phyloP scores from a whole-genome alignment of 225 moss, liverwort and hornwort genomes.

The Marchantia paleacea region DNA sequence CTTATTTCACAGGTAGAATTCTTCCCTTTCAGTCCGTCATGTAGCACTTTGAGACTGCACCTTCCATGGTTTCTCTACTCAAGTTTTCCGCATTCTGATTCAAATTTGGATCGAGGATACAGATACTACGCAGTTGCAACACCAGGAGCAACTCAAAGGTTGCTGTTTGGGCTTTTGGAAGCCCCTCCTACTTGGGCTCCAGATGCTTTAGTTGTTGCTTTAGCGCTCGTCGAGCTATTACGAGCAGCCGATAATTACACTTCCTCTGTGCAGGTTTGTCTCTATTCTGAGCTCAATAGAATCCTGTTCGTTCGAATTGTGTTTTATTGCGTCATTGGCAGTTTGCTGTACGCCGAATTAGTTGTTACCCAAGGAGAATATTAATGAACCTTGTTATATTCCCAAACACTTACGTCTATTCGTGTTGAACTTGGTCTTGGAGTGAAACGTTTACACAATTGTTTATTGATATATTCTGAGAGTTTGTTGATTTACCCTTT shows the following conservation, averaged over 20 bases:
- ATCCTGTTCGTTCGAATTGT: not conserved
- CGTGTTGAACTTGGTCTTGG: too few relatives aligned
- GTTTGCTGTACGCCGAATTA: not conserved
- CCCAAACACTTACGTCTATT: not conserved
- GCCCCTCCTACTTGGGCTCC: slow-evolving; percentile 34
- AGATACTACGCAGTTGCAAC: slow-evolving; percentile 53
- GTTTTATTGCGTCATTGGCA: not conserved
- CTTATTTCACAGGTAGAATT: slow-evolving; percentile 44
- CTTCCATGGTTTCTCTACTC: not conserved
- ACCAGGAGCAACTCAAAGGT: slow-evolving; percentile 42
- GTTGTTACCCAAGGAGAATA: not conserved
- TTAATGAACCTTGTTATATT: not conserved
- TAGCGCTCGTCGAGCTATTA: slow-evolving; percentile 40
- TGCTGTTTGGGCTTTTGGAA: slow-evolving; percentile 46
- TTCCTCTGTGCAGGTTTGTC: slow-evolving; percentile 44
- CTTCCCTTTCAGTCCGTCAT: not conserved
- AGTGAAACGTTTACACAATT: too few relatives aligned
- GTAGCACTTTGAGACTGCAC: not conserved
- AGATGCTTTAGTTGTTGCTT: slow-evolving; percentile 44
- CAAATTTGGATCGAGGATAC: slow-evolving; percentile 6
- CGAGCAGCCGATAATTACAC: slow-evolving; percentile 33
- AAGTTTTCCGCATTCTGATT: not conserved
- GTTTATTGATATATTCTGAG: too few relatives aligned
- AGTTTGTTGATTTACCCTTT: too few relatives aligned
- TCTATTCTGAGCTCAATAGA: not conserved